Evolutionary conservation across 2,329 filamentous ascomycete species (phyloP), one percentile per base, ranked within the genome.

Genomic region (Paecilomyces dactylethromorphus): DNA sequence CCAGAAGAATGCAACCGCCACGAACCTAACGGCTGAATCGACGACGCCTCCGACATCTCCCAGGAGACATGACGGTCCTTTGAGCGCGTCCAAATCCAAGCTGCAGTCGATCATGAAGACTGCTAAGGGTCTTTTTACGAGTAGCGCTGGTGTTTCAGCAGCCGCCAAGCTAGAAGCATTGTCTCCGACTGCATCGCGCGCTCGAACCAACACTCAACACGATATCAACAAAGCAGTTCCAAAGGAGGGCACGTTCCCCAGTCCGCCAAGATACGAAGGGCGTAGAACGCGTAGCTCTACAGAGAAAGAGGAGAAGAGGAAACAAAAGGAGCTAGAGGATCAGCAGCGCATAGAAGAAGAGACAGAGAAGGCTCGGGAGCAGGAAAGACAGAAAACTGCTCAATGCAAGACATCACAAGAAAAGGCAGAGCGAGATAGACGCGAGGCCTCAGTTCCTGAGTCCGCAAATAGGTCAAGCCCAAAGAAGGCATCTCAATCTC

Each of bases 21-120:
- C 86, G 0, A 84, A 85, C 60, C 79, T 82, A 6, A 70, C 79
- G 18, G 71, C 82, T 26, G 76, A 75, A 8, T 80, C 84, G 12
- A 87, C 83, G 15, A 86, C 83, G 55, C 84, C 84, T 29, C 73
- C 75, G 54, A 82, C 80, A 31, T 86, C 84, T 24, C 85, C 84
- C 29, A 71, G 66, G 66, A 82, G 72, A 76, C 83, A 72, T 77
- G 92, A 95, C 64, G 93, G 89, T 59, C 91, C 91, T 4, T 75
- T 97, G 60, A 96, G 92, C 74, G 91, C 94, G 56, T 92, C 94
- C 29, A 97, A 96, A 77, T 91, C 90, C 69, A 95, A 92, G 71
- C 81, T 97, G 54, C 95, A 93, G 53, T 96, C 92, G 10, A 92
- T 96, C 60, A 80, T 97, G 66, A 92, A 92, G 74, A 90, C 88